Conservation (phyloP, 495 filamentous ascomycete species). For the Penicillium simplicissimum region DNA sequence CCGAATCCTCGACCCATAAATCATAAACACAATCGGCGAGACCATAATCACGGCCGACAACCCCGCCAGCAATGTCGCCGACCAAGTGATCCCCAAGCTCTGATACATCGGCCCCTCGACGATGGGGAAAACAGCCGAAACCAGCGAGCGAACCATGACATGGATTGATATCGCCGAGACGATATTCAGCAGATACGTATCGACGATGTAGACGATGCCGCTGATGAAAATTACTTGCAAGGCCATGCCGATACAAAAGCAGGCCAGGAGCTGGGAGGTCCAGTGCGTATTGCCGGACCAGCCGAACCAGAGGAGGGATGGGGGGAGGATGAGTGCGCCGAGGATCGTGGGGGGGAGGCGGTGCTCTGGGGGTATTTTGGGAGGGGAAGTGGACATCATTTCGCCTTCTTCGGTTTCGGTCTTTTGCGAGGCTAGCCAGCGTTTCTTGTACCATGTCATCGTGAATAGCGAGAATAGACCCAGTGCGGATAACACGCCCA, state of each 20-base stretch:
- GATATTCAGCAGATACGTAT: conserved; percentile 52
- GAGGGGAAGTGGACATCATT: not conserved
- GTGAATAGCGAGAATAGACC: conserved; percentile 25
- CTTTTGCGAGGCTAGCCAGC: conserved; percentile 17
- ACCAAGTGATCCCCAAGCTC: conserved; percentile 58
- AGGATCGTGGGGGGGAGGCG: conserved; percentile 54
- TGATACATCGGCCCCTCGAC: conserved; percentile 28
- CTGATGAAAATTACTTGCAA: conserved; percentile 33
- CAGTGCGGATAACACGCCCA: conserved; percentile 38
- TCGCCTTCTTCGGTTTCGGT: not conserved
- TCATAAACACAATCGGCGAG: conserved; percentile 37
- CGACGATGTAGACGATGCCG: conserved; percentile 53
- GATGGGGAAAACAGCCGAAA: conserved; percentile 46
- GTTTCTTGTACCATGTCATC: conserved; percentile 28
- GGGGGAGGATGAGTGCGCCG: conserved; percentile 51
- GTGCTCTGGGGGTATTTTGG: conserved; percentile 44
- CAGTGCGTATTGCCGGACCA: conserved; percentile 45
- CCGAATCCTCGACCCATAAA: conserved; percentile 33
- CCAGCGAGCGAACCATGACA: conserved; percentile 59
- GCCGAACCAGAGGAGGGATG: conserved; percentile 57
- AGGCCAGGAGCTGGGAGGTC: conserved; percentile 27
- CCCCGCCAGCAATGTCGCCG: conserved; percentile 57
- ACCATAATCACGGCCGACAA: conserved; percentile 43
- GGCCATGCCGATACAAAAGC: conserved; percentile 30
- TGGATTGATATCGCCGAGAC: conserved; percentile 62